A percentile compares a stretch with the other conserved stretches of the same genome.
Evolutionary conservation across 2,329 filamentous ascomycete species (phyloP).

Genomic region (Epicoccum sorghinum): DNA sequence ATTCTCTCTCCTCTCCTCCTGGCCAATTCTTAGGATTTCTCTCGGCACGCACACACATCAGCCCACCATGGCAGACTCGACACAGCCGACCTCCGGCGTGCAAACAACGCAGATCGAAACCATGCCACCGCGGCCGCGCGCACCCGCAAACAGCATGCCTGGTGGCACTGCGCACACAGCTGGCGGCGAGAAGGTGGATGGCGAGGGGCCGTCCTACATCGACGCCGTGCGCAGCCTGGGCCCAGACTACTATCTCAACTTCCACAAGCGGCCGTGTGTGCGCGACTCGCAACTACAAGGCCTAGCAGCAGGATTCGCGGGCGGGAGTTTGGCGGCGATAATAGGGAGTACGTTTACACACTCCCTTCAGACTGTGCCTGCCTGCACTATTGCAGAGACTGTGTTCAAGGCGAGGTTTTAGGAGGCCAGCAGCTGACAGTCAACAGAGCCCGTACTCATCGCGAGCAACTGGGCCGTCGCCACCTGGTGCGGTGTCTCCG

Average conservation of each 20-base stretch:
- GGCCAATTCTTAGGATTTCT: too few species aligned
- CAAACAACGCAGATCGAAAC: slow-evolving; percentile 18
- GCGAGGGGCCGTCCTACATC: slow-evolving; percentile 47
- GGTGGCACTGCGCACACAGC: slow-evolving; percentile 65
- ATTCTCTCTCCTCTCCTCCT: not conserved
- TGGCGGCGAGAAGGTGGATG: slow-evolving; percentile 57
- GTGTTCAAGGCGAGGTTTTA: too few species aligned
- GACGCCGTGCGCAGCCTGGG: slow-evolving; percentile 73
- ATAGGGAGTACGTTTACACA: slow-evolving; percentile 67
- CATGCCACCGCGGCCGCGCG: slow-evolving; percentile 25
- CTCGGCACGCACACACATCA: slow-evolving; percentile 17
- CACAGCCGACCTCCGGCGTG: slow-evolving; percentile 40
- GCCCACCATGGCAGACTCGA: slow-evolving; percentile 55
- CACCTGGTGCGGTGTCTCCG: slow-evolving; percentile 71
- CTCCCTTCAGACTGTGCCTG: too few species aligned
- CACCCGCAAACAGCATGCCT: slow-evolving; percentile 52
- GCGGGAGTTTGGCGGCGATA: slow-evolving; percentile 76
- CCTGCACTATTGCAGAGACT: too few species aligned
- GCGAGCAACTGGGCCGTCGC: slow-evolving; percentile 87
- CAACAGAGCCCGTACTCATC: slow-evolving; percentile 63
- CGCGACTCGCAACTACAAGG: slow-evolving; percentile 82
- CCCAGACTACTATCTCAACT: slow-evolving; percentile 69
- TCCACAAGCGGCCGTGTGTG: slow-evolving; percentile 83
- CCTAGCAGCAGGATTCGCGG: slow-evolving; percentile 77
- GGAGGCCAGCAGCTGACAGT: not conserved